Percentiles rank a stretch among this genome's conserved stretches.
These are phyloP conservation scores for Plasmodium sp. DNA, from an alignment of 169 alveolate species.

Conservation along the genomic window DNA sequence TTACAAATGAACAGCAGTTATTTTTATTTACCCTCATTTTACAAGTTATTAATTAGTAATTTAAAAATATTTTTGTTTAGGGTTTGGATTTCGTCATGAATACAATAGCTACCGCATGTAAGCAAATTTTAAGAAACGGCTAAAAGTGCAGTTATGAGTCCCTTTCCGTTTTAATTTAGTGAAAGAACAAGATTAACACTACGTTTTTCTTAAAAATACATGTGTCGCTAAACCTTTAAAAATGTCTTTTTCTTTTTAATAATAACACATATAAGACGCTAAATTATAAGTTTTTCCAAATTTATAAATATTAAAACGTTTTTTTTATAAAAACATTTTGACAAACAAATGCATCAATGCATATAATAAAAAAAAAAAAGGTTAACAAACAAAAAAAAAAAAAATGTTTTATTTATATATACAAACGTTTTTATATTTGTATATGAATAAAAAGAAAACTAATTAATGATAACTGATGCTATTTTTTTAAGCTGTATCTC, in stretches of 20 bases:
- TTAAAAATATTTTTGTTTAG: neutral
- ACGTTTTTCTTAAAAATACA: neutral
- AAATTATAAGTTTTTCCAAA: constrained; percentile 35
- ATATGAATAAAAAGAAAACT: constrained; percentile 5
- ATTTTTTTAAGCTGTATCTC: constrained; percentile 72
- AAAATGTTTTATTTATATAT: constrained; percentile 8
- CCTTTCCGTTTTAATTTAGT: neutral
- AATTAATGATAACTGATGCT: constrained; percentile 73
- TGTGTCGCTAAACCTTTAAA: neutral
- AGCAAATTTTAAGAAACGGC: neutral
- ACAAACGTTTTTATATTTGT: neutral
- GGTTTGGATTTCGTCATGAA: neutral
- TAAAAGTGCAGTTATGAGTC: neutral
- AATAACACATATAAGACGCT: constrained; percentile 5
- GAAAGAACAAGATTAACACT: neutral
- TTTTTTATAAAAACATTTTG: constrained; percentile 44
- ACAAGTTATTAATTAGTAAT: neutral
- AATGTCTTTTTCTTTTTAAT: neutral
- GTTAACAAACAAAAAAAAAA: constrained; percentile 25
- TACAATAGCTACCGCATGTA: neutral
- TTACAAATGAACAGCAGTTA: neutral
- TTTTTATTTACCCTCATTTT: neutral
- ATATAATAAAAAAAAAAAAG: constrained; percentile 36
- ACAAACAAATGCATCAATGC: constrained; percentile 76
- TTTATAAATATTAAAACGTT: constrained; percentile 1